Evolutionary conservation across 768 basidiomycete genomes (phyloP).

Genomic region (Serendipita vermifera): DNA sequence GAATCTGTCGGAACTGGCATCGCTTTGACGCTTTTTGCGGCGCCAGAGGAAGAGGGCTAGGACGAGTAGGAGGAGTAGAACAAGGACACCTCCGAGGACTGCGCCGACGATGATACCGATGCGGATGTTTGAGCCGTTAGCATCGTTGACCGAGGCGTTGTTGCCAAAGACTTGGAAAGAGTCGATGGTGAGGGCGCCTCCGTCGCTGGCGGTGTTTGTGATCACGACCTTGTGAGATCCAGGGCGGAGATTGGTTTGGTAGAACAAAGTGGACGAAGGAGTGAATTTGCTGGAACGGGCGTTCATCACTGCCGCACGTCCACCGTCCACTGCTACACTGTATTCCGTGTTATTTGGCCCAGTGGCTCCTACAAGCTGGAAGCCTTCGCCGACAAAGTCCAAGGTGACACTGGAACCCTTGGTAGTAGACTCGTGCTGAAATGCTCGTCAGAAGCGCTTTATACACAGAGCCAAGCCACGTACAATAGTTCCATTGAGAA

Average conservation of each 20-base stretch:
- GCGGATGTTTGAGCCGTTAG: not conserved
- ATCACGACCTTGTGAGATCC: not conserved
- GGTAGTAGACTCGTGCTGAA: not conserved
- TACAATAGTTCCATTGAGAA: not conserved
- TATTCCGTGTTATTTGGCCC: not conserved
- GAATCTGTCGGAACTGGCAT: not conserved
- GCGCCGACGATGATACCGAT: not conserved
- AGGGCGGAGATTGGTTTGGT: not conserved
- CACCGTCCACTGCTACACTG: not conserved
- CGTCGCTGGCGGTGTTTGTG: not conserved
- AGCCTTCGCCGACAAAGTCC: conserved; percentile 1
- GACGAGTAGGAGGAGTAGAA: not conserved
- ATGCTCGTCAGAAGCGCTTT: not conserved
- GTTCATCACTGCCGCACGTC: not conserved
- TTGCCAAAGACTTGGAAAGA: conserved; percentile 2
- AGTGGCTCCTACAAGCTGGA: conserved; percentile 1
- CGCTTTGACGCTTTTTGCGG: not conserved
- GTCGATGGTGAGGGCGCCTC: not conserved
- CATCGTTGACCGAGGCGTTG: not conserved
- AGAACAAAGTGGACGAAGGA: not conserved
- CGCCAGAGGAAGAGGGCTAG: not conserved
- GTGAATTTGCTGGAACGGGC: not conserved
- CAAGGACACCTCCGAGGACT: not conserved
- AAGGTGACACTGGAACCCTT: not conserved
- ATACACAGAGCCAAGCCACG: not conserved